Base-by-base conservation (phyloP, 2,329 filamentous ascomycete species). In the Emmonsiellopsis sp. region DNA sequence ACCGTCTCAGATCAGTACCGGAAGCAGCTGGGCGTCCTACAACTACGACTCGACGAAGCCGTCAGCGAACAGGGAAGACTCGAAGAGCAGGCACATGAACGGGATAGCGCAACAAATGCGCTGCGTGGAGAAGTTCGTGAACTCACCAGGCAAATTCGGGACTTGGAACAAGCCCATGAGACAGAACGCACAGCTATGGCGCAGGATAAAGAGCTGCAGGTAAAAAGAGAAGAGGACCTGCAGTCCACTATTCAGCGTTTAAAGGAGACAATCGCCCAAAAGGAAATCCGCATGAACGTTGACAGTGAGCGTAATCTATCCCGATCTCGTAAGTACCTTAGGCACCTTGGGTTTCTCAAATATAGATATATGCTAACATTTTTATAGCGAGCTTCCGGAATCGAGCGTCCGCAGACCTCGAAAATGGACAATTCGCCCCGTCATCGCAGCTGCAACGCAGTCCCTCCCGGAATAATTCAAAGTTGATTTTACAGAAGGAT, bases 161-260 rank as follows among this genome's bases (percentile, higher is more conserved):
- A 98, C 69, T 84, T 96, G 74, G 91, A 96, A 70, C 84, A 85
- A 59, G 91, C 94, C 59, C 94, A 95, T 69, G 92, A 97, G 70
- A 84, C 87, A 44, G 93, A 98, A 72, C 83, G 89, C 58, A 88
- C 85, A 65, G 83, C 88, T 52, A 87, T 92, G 73, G 83, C 89
- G 65, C 89, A 91, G 71, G 92, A 97, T 70, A 93, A 94, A 74
- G 91, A 96, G 60, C 89, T 94, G 62, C 86, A 91, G 71, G 78
- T 81, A 52, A 86, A 85, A 61, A 81, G 85, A 54, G 90, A 96
- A 67, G 90, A 95, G 65, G 90, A 95, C 69, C 84, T 97, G 80
- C 89, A 95, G 70, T 78, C 82, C 54, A 86, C 92, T 52, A 93
- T 97, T 65, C 89, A 95, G 73, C 80, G 92, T 53, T 76, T 98